Percentiles rank a stretch among this genome's conserved stretches.
Evolutionary conservation across 768 basidiomycete species (phyloP).

Genomic region (Leccinellum rugosiceps): DNA sequence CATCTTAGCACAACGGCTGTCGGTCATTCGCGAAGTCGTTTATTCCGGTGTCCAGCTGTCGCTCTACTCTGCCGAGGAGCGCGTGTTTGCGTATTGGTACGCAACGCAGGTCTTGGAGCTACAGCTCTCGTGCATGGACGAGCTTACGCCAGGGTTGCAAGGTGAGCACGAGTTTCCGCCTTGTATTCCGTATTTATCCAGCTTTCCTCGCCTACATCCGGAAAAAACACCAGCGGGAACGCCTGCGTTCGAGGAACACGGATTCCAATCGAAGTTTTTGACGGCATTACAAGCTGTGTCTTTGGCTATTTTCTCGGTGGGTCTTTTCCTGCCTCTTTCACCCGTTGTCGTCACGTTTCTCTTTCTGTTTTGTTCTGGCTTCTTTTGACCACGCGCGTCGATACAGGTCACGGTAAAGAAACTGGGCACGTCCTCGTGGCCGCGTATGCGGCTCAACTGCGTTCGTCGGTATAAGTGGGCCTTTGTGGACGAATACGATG

Average conservation of each 20-base stretch:
- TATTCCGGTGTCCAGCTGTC: conserved; percentile 77
- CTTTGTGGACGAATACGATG: conserved; percentile 56
- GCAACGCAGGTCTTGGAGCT: conserved; percentile 51
- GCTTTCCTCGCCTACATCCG: not conserved
- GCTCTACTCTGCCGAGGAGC: conserved; percentile 65
- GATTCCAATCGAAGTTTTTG: conserved; percentile 49
- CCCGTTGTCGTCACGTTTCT: not conserved
- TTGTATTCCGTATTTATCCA: not conserved
- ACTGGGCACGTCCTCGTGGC: conserved; percentile 43
- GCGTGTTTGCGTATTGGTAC: conserved; percentile 77
- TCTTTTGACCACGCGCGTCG: not conserved
- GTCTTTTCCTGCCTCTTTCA: conserved; percentile 9
- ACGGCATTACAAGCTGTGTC: conserved; percentile 58
- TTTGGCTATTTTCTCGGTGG: conserved; percentile 51
- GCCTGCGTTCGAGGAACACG: conserved; percentile 40
- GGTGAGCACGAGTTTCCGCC: conserved; percentile 31
- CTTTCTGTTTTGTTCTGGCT: not conserved
- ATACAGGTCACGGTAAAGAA: conserved; percentile 47
- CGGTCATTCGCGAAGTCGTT: conserved; percentile 62
- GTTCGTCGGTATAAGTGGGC: conserved; percentile 78
- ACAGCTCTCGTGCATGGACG: conserved; percentile 54
- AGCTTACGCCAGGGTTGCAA: conserved; percentile 38
- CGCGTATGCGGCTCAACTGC: conserved; percentile 55
- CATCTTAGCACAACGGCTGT: conserved; percentile 57
- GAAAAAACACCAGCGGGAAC: conserved; percentile 15